Evolutionary conservation across 163 green algal genomes (phyloP).

Genomic region (Chlorella variabilis): DNA sequence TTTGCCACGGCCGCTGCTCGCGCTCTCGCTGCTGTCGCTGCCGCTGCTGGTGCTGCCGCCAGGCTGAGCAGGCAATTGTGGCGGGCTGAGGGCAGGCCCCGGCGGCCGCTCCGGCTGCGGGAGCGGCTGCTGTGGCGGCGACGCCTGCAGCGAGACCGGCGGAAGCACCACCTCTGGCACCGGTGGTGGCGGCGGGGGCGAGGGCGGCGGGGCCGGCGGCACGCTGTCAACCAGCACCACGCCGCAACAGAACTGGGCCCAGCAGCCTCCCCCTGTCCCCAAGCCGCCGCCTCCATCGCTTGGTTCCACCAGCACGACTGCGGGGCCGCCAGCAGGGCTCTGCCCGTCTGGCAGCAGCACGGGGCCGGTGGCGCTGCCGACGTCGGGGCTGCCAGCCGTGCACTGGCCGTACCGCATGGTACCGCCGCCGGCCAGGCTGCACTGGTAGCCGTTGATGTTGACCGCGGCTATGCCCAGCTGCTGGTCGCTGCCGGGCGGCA

Average conservation of each 20-base stretch:
- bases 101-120: too few species aligned
- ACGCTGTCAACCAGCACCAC: constrained; percentile 1
- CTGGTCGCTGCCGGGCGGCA: neutral
- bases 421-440: neutral
- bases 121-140: neutral
- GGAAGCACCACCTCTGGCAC: too few species aligned
- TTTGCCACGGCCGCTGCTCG: too few species aligned
- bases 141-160: too few species aligned
- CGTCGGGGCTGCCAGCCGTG: neutral
- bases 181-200: neutral
- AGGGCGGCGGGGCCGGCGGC: neutral
- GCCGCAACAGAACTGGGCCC: constrained; percentile 17
- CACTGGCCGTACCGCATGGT: constrained; percentile 11
- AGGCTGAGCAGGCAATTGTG: too few species aligned
- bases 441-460: constrained; percentile 49
- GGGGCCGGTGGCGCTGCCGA: neutral
- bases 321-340: neutral
- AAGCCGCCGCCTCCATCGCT: too few species aligned
- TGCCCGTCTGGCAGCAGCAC: neutral
- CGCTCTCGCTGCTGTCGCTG: too few species aligned
- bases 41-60: neutral
- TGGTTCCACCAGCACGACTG: constrained; percentile 13
- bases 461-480: constrained; percentile 16
- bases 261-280: neutral
- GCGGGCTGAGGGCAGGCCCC: too few species aligned